phyloP scores from a whole-genome alignment of 306 rosid genomes.

The Vigna reflexopilosa region DNA sequence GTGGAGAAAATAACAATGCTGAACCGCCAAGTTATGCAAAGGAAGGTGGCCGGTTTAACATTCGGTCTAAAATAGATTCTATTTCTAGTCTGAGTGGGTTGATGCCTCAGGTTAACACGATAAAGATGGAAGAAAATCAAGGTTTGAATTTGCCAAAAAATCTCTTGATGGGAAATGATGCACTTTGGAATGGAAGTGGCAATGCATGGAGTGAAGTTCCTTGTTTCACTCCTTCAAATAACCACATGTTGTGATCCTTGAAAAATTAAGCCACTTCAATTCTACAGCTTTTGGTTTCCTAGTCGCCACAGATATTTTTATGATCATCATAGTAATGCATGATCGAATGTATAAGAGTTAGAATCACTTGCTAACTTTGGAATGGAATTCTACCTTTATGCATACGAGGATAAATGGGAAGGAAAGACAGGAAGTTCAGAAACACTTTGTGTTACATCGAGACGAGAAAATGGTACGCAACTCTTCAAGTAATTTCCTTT shows the following conservation, averaged over 20 bases:
- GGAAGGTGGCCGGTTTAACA: constrained; percentile 40
- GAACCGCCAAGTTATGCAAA: constrained; percentile 45
- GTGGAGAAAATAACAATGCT: constrained; percentile 47
- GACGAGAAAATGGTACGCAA: constrained; percentile 49
- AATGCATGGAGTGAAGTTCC: constrained; percentile 75
- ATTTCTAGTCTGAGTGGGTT: constrained; percentile 47
- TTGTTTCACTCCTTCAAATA: constrained; percentile 64
- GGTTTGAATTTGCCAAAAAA: constrained; percentile 64
- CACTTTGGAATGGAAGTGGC: constrained; percentile 48
- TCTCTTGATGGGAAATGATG: constrained; percentile 59
- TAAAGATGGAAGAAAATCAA: constrained; percentile 72
- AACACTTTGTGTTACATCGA: constrained; percentile 23
- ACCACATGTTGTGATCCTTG: constrained; percentile 56
- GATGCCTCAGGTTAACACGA: constrained; percentile 41
- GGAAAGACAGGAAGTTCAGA: constrained; percentile 16
- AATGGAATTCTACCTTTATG: constrained; percentile 33
- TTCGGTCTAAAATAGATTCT: constrained; percentile 57
- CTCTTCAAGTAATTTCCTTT: constrained; percentile 44
- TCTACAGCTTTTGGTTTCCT: constrained; percentile 3
- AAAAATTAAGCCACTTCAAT: not conserved
- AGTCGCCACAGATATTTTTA: constrained; percentile 19
- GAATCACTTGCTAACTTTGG: constrained; percentile 41
- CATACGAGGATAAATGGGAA: constrained; percentile 42
- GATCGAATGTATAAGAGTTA: constrained; percentile 30
- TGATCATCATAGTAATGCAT: constrained; percentile 35